These are phyloP conservation scores for Echria macrotheca DNA, from an alignment of 495 filamentous ascomycete species.

Conservation along the genomic window DNA sequence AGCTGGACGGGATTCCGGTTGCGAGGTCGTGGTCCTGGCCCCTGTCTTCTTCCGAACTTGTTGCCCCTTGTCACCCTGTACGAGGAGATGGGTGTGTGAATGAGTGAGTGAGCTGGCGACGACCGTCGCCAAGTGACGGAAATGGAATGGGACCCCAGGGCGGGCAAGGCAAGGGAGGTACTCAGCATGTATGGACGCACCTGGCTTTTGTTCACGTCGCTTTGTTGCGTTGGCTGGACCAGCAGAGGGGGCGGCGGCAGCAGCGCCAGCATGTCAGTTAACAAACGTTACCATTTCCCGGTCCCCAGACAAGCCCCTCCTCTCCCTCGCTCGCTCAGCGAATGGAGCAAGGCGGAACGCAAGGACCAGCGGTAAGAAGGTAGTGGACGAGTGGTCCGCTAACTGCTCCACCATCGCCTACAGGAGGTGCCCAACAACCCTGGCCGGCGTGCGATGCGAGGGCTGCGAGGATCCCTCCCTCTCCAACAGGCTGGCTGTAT, in stretches of 20 bases:
- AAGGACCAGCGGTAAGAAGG: neutral
- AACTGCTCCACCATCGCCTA: constrained; percentile 9
- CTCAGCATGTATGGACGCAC: no score
- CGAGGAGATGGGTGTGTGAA: no score
- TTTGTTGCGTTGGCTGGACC: constrained; percentile 1
- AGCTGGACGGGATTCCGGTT: constrained; percentile 2
- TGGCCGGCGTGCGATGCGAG: constrained; percentile 23
- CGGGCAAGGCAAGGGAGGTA: no score
- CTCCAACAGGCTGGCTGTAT: constrained; percentile 17
- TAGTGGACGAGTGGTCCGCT: no score
- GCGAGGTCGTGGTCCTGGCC: neutral
- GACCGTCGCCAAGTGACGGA: constrained; percentile 1
- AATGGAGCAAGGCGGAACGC: constrained; percentile 1
- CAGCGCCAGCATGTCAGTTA: constrained; percentile 1
- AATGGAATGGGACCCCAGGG: constrained; percentile 1
- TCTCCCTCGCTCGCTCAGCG: neutral
- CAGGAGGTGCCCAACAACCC: constrained; percentile 16
- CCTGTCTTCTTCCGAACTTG: neutral
- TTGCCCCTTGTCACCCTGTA: no score
- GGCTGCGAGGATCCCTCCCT: constrained; percentile 19
- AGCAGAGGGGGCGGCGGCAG: constrained; percentile 4
- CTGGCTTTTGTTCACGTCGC: neutral
- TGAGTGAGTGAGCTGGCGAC: neutral
- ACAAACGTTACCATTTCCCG: constrained; percentile 2
- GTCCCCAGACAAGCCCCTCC: neutral